Evolutionary conservation across 345 rosid species (phyloP).

Genomic region (Sisymbrium altissimum): DNA sequence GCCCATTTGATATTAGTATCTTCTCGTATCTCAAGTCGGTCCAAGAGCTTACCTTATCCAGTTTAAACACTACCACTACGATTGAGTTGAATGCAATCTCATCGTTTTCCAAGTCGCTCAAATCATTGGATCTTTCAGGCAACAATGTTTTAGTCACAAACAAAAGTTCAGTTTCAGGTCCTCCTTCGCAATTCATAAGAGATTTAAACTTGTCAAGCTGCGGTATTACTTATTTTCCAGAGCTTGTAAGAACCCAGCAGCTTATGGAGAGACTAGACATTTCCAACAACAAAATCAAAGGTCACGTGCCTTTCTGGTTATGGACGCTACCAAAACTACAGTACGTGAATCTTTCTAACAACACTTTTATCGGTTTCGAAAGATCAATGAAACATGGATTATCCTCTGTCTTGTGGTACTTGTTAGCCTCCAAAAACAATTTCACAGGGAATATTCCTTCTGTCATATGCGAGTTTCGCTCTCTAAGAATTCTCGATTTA

Average conservation of each 20-base stretch:
- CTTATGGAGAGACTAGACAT: not conserved
- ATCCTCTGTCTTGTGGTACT: not conserved
- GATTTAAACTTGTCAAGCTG: not conserved
- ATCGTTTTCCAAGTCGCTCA: not conserved
- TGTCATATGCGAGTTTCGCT: not conserved
- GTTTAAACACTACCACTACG: not conserved
- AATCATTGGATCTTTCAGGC: not conserved
- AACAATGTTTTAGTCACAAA: not conserved
- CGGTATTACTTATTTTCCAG: not conserved
- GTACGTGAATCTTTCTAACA: not conserved
- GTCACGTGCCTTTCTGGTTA: conserved; percentile 12
- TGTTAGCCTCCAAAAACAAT: not conserved
- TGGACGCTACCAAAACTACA: not conserved
- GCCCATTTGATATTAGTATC: not conserved
- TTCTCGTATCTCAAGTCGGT: not conserved
- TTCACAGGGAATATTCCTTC: not conserved
- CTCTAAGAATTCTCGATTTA: not conserved
- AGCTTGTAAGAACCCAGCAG: not conserved
- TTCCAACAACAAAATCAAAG: conserved; percentile 11
- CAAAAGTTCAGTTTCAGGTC: not conserved
- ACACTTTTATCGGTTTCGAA: not conserved
- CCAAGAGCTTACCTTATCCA: not conserved
- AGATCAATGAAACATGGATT: not conserved
- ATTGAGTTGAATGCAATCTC: not conserved
- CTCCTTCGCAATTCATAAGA: not conserved